These are phyloP conservation scores for Aspergillus tubingensis DNA, from an alignment of 2,329 filamentous ascomycete genomes.

Conservation along the genomic window DNA sequence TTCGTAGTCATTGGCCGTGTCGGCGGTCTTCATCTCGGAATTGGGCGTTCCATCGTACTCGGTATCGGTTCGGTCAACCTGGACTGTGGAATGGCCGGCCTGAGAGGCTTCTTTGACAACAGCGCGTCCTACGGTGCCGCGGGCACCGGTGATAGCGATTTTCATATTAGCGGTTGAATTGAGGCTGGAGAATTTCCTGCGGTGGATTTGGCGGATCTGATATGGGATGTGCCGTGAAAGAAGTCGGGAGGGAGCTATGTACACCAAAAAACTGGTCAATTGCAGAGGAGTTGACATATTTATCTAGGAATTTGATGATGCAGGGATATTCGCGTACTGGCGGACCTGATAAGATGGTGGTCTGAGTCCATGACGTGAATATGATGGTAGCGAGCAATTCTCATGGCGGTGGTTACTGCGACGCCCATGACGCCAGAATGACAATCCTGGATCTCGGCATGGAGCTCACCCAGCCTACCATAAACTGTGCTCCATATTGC, in stretches of 20 bases:
- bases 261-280: background rate
- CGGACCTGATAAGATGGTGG: background rate
- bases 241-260: background rate
- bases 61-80: slow-evolving; percentile 37
- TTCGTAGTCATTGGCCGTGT: slow-evolving; percentile 36
- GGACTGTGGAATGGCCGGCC: slow-evolving; percentile 36
- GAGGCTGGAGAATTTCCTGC: background rate
- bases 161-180: slow-evolving; percentile 28
- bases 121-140: slow-evolving; percentile 35
- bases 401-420: background rate
- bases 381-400: slow-evolving; percentile 3
- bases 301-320: background rate
- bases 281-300: background rate
- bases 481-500: too few relatives aligned
- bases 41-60: slow-evolving; percentile 34
- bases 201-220: slow-evolving; percentile 23
- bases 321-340: background rate
- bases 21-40: slow-evolving; percentile 37
- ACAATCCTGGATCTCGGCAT: background rate
- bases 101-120: slow-evolving; percentile 35
- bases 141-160: slow-evolving; percentile 46
- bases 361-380: slow-evolving; percentile 9
- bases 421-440: background rate
- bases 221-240: background rate
- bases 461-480: too few relatives aligned